Evolutionary conservation across 2,329 filamentous ascomycete species (phyloP), one percentile per base, ranked within the genome.

Genomic region (Trichoderma asperellum): DNA sequence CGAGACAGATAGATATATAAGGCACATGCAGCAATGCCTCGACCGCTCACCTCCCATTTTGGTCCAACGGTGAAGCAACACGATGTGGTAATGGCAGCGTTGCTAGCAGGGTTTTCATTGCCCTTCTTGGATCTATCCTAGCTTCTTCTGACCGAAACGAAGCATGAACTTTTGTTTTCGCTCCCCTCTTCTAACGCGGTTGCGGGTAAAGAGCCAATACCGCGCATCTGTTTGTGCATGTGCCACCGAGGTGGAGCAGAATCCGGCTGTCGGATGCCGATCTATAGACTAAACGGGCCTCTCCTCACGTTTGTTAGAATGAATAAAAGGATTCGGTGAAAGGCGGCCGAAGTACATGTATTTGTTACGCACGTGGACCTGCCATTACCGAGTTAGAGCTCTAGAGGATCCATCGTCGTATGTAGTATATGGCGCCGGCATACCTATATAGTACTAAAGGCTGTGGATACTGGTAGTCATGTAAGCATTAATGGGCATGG

Each of bases 171-270:
- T 65, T 65, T 65, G 49, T 65, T 49, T 4, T n/a, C 18, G 18
- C 40, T 43, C 40, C 40, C 52, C 21, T 10, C 27, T 21, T 55
- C 12, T 1, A 43, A 24, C 24, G 18, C 49, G 34, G 21, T 7
- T 18, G 37, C 53, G 18, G 8, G n/a, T 32, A 52, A 8, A 61
- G 58, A 59, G 21, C 67, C 67, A 69, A 69, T 69, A 64, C 67
- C 24, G 58, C 49, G 29, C 24, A 59, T 34, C 21, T 61, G 8
- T 27, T 32, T 12, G 60, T 53, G 63, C 67, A 69, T 69, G 67
- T 69, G 67, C 63, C 63, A 53, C 52, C 43, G 18, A n/a, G 32
- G 67, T 69, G 67, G 67, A 59, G 67, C 53, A 69, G 60, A 58
- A 58, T 21, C 27, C 67, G 67, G 67, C 60, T 59, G 16, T 34